Conservation (phyloP, 805 yeast species). For the Ogataea methylovora region DNA sequence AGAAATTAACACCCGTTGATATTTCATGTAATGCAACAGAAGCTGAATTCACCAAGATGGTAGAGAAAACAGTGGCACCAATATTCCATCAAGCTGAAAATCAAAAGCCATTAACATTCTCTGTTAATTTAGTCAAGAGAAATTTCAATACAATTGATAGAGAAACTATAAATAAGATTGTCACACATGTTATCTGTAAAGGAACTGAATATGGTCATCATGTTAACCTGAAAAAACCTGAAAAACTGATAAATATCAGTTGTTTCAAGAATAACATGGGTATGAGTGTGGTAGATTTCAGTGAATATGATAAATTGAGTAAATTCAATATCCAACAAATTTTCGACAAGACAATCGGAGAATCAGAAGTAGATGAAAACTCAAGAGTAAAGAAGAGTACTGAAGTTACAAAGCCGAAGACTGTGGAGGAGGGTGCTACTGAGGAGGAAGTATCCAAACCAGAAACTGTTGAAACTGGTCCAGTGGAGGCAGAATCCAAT, state of each 20-base stretch:
- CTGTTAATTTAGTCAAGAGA: slow-evolving; percentile 73
- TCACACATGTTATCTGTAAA: slow-evolving; percentile 42
- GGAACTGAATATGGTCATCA: slow-evolving; percentile 56
- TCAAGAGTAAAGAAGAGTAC: background rate
- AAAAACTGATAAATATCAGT: slow-evolving; percentile 73
- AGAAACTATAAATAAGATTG: slow-evolving; percentile 61
- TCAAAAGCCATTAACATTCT: slow-evolving; percentile 48
- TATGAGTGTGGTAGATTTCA: slow-evolving; percentile 61
- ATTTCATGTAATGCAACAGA: slow-evolving; percentile 64
- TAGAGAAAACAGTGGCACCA: slow-evolving; percentile 52
- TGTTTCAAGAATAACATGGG: slow-evolving; percentile 88
- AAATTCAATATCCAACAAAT: slow-evolving; percentile 81
- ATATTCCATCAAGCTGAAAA: slow-evolving; percentile 45
- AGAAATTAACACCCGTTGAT: slow-evolving; percentile 75
- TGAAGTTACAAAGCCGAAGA: background rate
- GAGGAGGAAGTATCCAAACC: background rate
- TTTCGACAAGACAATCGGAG: slow-evolving; percentile 36
- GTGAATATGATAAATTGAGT: slow-evolving; percentile 48
- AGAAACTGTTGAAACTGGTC: too few species aligned
- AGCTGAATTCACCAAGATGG: slow-evolving; percentile 57
- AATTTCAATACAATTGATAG: slow-evolving; percentile 70
- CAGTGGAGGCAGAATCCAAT: too few species aligned
- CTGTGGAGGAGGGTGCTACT: background rate
- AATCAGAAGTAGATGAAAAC: slow-evolving; percentile 1
- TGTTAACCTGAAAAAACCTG: slow-evolving; percentile 76